These are phyloP conservation scores for Cytospora paraplurivora DNA, from an alignment of 2,329 filamentous ascomycete species.

Conservation along the genomic window DNA sequence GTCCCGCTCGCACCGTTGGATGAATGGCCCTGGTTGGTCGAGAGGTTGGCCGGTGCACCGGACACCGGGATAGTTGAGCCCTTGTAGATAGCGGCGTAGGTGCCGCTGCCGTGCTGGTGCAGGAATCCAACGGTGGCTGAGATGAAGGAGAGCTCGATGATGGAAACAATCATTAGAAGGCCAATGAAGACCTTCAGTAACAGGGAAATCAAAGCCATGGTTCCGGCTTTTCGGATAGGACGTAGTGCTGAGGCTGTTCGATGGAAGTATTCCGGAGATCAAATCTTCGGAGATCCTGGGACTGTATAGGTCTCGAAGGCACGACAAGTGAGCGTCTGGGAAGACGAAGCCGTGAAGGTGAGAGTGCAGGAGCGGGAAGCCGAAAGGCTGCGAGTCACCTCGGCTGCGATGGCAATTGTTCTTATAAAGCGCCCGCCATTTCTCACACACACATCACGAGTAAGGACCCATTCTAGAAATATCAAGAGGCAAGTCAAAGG, in stretches of 20 bases:
- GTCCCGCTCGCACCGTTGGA: constrained; percentile 45
- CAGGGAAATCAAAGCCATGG: constrained; percentile 27
- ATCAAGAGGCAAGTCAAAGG: constrained; percentile 17
- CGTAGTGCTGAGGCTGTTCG: background rate
- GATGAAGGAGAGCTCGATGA: constrained; percentile 44
- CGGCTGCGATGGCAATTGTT: background rate
- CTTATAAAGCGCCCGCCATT: constrained; percentile 14
- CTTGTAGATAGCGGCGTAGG: constrained; percentile 34
- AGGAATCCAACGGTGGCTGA: constrained; percentile 44
- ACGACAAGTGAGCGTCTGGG: background rate
- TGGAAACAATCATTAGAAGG: constrained; percentile 41
- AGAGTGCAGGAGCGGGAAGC: background rate
- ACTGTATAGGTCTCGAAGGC: background rate
- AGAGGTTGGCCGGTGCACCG: constrained; percentile 37
- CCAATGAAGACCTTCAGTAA: constrained; percentile 35
- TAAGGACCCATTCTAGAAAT: constrained; percentile 10
- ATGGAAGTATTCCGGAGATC: background rate
- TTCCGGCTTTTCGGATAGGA: background rate
- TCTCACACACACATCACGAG: constrained; percentile 5
- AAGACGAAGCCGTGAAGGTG: background rate
- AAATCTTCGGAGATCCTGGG: background rate
- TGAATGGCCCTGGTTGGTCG: constrained; percentile 46
- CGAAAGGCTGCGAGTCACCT: background rate
- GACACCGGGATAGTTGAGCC: constrained; percentile 34
- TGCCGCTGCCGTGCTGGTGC: constrained; percentile 36